Conservation (phyloP, 176 grass and related monocot genomes). For the Musa troglodytarum region DNA sequence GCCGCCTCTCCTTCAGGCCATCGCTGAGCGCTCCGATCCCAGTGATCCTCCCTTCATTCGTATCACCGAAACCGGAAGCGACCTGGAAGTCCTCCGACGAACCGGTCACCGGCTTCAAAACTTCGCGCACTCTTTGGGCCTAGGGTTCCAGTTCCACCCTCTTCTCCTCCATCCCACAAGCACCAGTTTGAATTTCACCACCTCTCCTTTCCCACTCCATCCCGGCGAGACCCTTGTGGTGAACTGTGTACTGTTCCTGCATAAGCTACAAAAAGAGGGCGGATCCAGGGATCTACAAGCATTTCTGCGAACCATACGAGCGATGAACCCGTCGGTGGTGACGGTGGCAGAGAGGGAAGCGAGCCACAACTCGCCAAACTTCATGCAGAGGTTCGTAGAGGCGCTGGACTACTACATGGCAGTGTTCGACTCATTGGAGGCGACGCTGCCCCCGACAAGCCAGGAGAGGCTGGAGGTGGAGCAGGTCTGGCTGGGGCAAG, state of each 20-base stretch:
- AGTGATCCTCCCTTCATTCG: constrained; percentile 48
- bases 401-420: constrained; percentile 72
- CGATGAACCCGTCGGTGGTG: constrained; percentile 62
- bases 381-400: constrained; percentile 30
- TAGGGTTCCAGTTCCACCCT: constrained; percentile 76
- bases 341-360: constrained; percentile 73
- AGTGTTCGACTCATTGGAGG: constrained; percentile 87
- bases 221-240: constrained; percentile 62
- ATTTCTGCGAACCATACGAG: constrained; percentile 51
- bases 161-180: constrained; percentile 41
- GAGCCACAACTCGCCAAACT: constrained; percentile 12
- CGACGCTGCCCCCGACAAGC: constrained; percentile 74
- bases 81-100: constrained; percentile 60
- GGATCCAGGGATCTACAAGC: constrained; percentile 18
- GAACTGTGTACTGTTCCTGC: constrained; percentile 75
- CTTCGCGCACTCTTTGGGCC: constrained; percentile 65
- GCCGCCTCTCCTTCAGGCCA: constrained; percentile 87
- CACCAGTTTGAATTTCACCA: constrained; percentile 21
- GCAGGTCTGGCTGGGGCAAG: constrained; percentile 57
- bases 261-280: constrained; percentile 38
- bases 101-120: constrained; percentile 64
- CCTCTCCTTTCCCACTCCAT: constrained; percentile 26
- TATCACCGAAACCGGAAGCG: constrained; percentile 73
- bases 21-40: constrained; percentile 46
- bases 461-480: constrained; percentile 68